A percentile compares a stretch with the other conserved stretches of the same genome.
Conservation (phyloP, 257 asterid species). For the Craterostigma plantagineum region DNA sequence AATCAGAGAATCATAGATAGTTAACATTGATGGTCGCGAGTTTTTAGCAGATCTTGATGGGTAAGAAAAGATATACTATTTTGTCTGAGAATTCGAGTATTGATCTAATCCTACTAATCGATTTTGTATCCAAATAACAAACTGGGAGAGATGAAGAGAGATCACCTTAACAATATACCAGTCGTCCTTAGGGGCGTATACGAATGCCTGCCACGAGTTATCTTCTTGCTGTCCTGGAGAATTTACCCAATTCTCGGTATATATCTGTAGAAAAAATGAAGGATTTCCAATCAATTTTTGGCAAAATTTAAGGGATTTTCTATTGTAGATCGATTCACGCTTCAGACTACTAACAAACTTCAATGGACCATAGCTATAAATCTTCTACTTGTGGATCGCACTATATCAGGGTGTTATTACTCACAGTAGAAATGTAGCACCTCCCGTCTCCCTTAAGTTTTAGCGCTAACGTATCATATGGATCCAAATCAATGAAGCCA, state of each 20-base stretch:
- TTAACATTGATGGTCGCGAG: too few species aligned
- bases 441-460: constrained; percentile 93
- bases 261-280: constrained; percentile 39
- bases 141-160: constrained; percentile 15
- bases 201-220: constrained; percentile 96
- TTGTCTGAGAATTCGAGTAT: too few species aligned
- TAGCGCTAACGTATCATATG: constrained; percentile 61
- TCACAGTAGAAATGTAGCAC: constrained; percentile 90
- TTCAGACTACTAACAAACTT: too few species aligned
- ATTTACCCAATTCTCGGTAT: constrained; percentile 97
- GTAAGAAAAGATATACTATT: too few species aligned
- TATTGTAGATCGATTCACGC: too few species aligned
- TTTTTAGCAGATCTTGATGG: too few species aligned
- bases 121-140: too few species aligned
- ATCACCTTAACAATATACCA: constrained; percentile 89
- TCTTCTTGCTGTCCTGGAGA: constrained; percentile 97
- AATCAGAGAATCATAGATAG: too few species aligned
- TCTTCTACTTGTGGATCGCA: neutral
- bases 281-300: constrained; percentile 8
- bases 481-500: constrained; percentile 87
- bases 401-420: constrained; percentile 15
- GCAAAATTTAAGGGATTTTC: too few species aligned
- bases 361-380: too few species aligned
- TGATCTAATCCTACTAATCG: too few species aligned
- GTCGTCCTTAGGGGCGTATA: constrained; percentile 64